Evolutionary conservation across 495 filamentous ascomycete species (phyloP).

Genomic region (Aspergillus campestris): DNA sequence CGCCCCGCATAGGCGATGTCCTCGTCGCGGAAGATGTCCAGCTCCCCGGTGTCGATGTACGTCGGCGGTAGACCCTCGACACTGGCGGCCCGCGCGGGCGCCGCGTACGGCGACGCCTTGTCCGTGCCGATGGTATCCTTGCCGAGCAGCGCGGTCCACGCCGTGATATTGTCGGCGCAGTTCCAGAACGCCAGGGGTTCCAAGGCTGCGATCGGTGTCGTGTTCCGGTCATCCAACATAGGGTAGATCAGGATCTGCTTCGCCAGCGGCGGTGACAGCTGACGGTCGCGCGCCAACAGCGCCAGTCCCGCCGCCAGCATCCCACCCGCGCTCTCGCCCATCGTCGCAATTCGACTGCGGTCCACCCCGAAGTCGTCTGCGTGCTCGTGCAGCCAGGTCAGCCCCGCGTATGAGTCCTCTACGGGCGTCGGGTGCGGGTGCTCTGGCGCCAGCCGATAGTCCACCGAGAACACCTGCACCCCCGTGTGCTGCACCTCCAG

Average conservation of each 20-base stretch:
- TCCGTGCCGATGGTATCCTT: conserved; percentile 12
- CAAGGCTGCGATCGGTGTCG: conserved; percentile 5
- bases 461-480: conserved; percentile 19
- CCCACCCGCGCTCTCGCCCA: conserved; percentile 56
- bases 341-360: conserved; percentile 50
- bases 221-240: conserved; percentile 33
- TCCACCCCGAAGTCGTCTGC: conserved; percentile 37
- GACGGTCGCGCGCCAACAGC: conserved; percentile 37
- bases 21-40: conserved; percentile 20
- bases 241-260: conserved; percentile 43
- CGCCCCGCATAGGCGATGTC: conserved; percentile 9
- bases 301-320: conserved; percentile 34
- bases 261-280: conserved; percentile 26
- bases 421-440: conserved; percentile 21
- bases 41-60: conserved; percentile 19
- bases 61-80: conserved; percentile 18
- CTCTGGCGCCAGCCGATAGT: conserved; percentile 31
- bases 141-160: conserved; percentile 17
- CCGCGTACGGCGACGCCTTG: conserved; percentile 14
- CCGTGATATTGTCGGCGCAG: conserved; percentile 15
- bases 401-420: conserved; percentile 31
- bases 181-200: conserved; percentile 21
- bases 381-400: conserved; percentile 33
- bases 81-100: conserved; percentile 13
- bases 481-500: conserved; percentile 6